These are phyloP conservation scores for Venturia oleaginea DNA, from an alignment of 2,329 filamentous ascomycete genomes.

Conservation along the genomic window DNA sequence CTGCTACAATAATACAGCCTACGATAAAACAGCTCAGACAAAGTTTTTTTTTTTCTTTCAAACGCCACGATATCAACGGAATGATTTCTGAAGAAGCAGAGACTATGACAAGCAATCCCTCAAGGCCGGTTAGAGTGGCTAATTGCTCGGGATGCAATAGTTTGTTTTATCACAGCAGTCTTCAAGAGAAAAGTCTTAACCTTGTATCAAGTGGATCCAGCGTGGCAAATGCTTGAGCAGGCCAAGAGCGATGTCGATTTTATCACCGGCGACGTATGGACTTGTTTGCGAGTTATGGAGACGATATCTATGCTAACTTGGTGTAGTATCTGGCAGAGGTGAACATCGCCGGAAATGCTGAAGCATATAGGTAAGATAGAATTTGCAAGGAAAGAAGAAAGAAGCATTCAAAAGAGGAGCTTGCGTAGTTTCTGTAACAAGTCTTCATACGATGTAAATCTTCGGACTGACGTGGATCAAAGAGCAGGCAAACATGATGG, in stretches of 20 bases:
- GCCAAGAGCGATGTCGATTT: slow-evolving; percentile 33
- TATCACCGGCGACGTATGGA: slow-evolving; percentile 41
- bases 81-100: background rate
- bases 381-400: background rate
- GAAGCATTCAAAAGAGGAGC: background rate
- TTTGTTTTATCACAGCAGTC: background rate
- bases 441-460: too few relatives aligned
- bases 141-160: slow-evolving; percentile 17
- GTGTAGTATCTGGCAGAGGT: slow-evolving; percentile 2
- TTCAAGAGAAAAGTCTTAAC: background rate
- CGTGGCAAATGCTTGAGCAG: slow-evolving; percentile 17
- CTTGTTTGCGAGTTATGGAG: background rate
- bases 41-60: too few relatives aligned
- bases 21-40: too few relatives aligned
- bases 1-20: too few relatives aligned
- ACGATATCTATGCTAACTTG: background rate
- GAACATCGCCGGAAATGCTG: slow-evolving; percentile 10
- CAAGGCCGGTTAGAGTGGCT: slow-evolving; percentile 16
- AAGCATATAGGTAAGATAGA: background rate
- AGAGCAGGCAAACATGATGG: slow-evolving; percentile 32
- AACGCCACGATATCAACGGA: too few relatives aligned
- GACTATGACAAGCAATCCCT: background rate
- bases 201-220: slow-evolving; percentile 16
- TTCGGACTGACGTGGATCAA: background rate
- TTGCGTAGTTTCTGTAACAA: background rate